These are phyloP conservation scores for Colletotrichum plurivorum DNA, from an alignment of 2,329 filamentous ascomycete genomes.

Conservation along the genomic window DNA sequence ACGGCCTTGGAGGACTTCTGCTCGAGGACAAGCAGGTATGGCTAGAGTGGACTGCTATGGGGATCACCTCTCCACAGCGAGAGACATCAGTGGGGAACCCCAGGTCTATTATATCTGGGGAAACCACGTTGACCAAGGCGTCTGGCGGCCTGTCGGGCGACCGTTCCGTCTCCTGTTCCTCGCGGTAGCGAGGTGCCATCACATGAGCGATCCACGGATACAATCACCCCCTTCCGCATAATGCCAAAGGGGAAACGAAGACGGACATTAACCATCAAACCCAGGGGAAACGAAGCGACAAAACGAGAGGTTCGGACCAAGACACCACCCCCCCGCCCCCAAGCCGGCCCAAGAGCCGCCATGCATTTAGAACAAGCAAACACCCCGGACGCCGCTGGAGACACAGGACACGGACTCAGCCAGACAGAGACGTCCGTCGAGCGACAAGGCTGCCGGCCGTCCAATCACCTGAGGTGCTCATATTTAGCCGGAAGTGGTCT, in stretches of 20 bases:
- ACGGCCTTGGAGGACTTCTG: not conserved
- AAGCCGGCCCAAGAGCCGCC: slow-evolving; percentile 13
- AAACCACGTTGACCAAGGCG: not conserved
- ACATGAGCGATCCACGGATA: not conserved
- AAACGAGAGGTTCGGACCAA: no score
- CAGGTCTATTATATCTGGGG: slow-evolving; percentile 25
- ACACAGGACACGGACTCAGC: not conserved
- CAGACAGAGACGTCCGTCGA: slow-evolving; percentile 17
- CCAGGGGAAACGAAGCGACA: no score
- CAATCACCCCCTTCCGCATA: not conserved
- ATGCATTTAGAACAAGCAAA: slow-evolving; percentile 1
- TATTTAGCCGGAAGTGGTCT: slow-evolving; percentile 26
- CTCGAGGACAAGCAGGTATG: not conserved
- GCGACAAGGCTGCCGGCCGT: not conserved
- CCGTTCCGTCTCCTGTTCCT: slow-evolving; percentile 1
- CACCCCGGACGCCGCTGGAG: not conserved
- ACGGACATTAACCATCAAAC: no score
- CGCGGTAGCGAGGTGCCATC: not conserved
- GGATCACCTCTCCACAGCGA: not conserved
- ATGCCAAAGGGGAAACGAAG: not conserved
- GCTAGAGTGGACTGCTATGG: not conserved
- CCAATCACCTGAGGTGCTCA: not conserved
- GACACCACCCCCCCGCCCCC: not conserved
- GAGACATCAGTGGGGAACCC: slow-evolving; percentile 4
- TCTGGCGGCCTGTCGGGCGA: slow-evolving; percentile 14